Evolutionary conservation across 257 asterid genomes (phyloP).

Genomic region (Coffea canephora): DNA sequence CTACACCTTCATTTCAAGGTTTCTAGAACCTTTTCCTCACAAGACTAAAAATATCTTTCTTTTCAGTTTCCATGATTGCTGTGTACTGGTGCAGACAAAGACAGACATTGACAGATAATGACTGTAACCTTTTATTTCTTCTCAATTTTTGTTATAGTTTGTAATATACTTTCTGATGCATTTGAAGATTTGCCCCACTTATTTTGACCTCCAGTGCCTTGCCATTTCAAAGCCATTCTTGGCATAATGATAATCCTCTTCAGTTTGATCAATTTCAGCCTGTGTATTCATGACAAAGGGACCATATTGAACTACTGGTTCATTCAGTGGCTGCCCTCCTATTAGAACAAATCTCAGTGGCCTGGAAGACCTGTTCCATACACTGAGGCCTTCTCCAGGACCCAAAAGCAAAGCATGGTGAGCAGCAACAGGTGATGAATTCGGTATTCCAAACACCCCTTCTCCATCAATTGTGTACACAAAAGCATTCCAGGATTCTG

Average conservation of each 20-base stretch:
- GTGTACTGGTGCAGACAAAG: constrained; percentile 26
- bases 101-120: constrained; percentile 21
- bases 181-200: constrained; percentile 13
- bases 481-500: constrained; percentile 74
- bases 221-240: constrained; percentile 92
- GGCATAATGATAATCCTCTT: constrained; percentile 68
- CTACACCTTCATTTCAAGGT: constrained; percentile 10
- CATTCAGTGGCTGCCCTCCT: constrained; percentile 80
- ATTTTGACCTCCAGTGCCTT: constrained; percentile 66
- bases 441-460: constrained; percentile 58
- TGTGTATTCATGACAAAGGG: constrained; percentile 97
- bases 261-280: constrained; percentile 70
- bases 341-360: constrained; percentile 66
- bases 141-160: constrained; percentile 4
- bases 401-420: constrained; percentile 81
- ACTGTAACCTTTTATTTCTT: constrained; percentile 11
- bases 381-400: constrained; percentile 80
- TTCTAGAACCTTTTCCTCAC: constrained; percentile 21
- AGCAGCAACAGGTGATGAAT: constrained; percentile 43
- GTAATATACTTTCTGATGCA: not conserved
- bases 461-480: constrained; percentile 73
- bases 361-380: constrained; percentile 62
- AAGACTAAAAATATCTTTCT: not conserved
- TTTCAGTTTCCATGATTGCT: constrained; percentile 19
- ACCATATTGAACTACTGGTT: constrained; percentile 83